Conservation (phyloP, 1,284 basidiomycete species). For the Ceratobasidium sp. region DNA sequence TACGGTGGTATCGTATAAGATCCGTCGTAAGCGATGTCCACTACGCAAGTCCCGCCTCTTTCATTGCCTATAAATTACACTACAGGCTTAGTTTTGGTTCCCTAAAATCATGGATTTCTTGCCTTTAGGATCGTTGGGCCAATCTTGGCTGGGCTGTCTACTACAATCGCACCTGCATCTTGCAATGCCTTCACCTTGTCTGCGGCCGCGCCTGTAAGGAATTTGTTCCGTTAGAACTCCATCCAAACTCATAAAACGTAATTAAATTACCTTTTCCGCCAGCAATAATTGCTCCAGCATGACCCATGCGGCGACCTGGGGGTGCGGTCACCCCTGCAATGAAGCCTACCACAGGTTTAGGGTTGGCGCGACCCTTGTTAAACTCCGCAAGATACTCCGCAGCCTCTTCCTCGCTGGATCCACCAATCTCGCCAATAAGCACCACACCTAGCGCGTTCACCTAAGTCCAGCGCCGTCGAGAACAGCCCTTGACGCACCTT, state of each 20-base stretch:
- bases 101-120: constrained; percentile 41
- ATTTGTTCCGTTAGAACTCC: neutral
- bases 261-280: constrained; percentile 84
- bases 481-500: constrained; percentile 62
- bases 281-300: constrained; percentile 97
- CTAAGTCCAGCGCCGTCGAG: neutral
- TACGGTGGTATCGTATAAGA: neutral
- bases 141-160: constrained; percentile 95
- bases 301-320: constrained; percentile 97
- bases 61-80: constrained; percentile 69
- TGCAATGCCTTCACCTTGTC: constrained; percentile 97
- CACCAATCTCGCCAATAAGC: constrained; percentile 98
- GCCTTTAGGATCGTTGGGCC: constrained; percentile 87
- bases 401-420: constrained; percentile 99
- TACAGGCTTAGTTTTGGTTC: constrained; percentile 20
- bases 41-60: constrained; percentile 81
- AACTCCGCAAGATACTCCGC: constrained; percentile 93
- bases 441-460: constrained; percentile 75
- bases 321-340: constrained; percentile 98
- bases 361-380: constrained; percentile 87
- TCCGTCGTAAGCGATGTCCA: constrained; percentile 32
- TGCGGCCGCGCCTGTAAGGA: constrained; percentile 77
- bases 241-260: neutral
- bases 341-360: constrained; percentile 97
- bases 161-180: constrained; percentile 92